Evolutionary conservation across 2,329 filamentous ascomycete species (phyloP).

Genomic region (Achaetomium macrosporum): DNA sequence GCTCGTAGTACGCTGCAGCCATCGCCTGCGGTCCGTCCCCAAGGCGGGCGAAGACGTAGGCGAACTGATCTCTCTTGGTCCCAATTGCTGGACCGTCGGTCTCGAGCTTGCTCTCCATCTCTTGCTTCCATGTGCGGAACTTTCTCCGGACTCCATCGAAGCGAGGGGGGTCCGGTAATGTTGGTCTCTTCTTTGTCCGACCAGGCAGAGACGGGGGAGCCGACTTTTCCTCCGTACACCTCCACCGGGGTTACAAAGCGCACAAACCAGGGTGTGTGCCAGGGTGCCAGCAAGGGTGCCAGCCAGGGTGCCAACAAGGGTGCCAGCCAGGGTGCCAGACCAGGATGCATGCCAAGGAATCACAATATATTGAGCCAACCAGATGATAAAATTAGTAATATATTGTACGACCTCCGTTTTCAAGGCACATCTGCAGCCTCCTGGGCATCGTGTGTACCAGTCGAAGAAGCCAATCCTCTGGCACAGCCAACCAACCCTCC

Average conservation of each 20-base stretch:
- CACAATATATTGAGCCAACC: too few species aligned
- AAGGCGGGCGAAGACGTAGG: background rate
- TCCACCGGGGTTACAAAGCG: too few species aligned
- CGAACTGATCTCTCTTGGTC: background rate
- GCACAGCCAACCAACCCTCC: conserved; percentile 1
- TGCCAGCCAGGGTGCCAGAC: too few species aligned
- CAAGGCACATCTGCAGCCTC: background rate
- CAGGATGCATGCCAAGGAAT: too few species aligned
- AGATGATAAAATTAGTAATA: too few species aligned
- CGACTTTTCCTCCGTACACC: too few species aligned
- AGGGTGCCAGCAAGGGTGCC: too few species aligned
- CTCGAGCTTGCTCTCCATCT: background rate
- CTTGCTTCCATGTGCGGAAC: background rate
- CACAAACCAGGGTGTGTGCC: too few species aligned
- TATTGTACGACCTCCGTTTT: background rate
- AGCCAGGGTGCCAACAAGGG: too few species aligned
- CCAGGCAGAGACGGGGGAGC: too few species aligned
- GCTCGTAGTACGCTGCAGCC: background rate
- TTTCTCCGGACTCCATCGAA: background rate
- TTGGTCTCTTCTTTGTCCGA: too few species aligned
- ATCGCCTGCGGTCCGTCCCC: background rate
- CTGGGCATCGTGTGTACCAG: background rate
- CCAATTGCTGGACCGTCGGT: background rate
- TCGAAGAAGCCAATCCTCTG: background rate
- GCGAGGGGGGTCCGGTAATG: too few species aligned